Base-by-base conservation (phyloP, 495 filamentous ascomycete genomes). In the Trichoderma gamsii region DNA sequence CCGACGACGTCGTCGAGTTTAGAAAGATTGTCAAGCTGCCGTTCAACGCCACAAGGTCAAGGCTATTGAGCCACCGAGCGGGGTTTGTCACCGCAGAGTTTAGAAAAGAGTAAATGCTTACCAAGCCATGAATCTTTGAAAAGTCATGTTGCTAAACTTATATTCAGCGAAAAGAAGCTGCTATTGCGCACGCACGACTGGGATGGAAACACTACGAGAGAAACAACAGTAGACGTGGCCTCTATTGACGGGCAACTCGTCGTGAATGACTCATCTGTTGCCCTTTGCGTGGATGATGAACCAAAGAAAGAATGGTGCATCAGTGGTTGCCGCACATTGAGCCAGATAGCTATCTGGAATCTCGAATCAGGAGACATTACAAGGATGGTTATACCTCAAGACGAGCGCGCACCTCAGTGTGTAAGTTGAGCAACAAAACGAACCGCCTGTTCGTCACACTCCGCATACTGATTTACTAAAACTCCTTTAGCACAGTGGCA, bases 101-200 rank as follows among this genome's bases (percentile, higher is more conserved):
- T 21, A 61, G 13, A 18, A 0, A 61, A 32, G n/a, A 21, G 56
- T 61, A n/a, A 15, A 46, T 56, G 5, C 4, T 21, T 2, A 29
- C 11, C 51, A 56, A 56, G 8, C n/a, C n/a, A 56, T 56, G 5
- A 21, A 23, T 11, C n/a, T 3, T 56, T 4, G 16, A 16, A 18
- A n/a, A 21, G 25, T 27, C 18, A 56, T 27, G 51, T 25, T 32
- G n/a, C 23, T 29, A 16, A 27, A 6, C 56, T 18, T 32, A 16
- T 32, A 11, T 61, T 8, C 8, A 61, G 56, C 27, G 23, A 29
- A 32, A 32, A 32, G 8, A 61, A 32, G 9, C 13, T 61, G 23
- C 32, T 61, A 11, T n/a, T 61, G 11, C 56, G 56, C 27, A 61
- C 56, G 27, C 56, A 61, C 16, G 56, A 61, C 23, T 61, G 56